Base-by-base conservation (phyloP, 345 rosid genomes). In the Dimocarpus longan region DNA sequence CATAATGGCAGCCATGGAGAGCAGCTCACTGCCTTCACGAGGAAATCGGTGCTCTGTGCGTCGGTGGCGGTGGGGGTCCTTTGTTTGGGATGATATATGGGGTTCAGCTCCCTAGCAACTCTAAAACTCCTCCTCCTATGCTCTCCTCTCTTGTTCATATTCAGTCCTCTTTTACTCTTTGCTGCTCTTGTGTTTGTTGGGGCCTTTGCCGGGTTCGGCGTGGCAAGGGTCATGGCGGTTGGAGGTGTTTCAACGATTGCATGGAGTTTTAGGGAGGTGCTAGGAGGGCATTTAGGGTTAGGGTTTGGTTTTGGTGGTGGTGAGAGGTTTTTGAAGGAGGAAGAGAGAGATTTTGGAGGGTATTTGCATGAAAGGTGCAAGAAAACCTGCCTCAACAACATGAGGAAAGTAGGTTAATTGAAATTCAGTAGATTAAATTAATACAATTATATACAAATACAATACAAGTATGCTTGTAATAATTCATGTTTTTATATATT, bases 111-210 rank as follows among this genome's bases (percentile, higher is more conserved):
- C 57, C 10, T 86, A 3, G 81, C 79, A n/a, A 72, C 90, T 0
- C 13, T 74, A 68, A 79, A 83, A 32, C 74, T 88, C 60, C 82
- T 88, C 16, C 74, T 86, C 8, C 28, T 80, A 43, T 69, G 24
- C 81, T 86, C 82, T n/a, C 91, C 88, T 24, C 71, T 84, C 37
- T 73, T 88, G 57, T 69, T 88, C 76, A 39, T 88, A 40, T 82
- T 85, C 83, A 78, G 78, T 68, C 90, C 90, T 32, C 78, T 86
- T 44, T 81, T 90, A 68, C 43, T 75, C 3, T 69, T 43, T 19
- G 76, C 79, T 22, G 68, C 76, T 1, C 79, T 77, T 39, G 52
- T 83, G 69, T 16, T 88, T 71, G 79, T 32, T n/a, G 76, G 68
- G 16, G 87, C 82, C 19, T 42, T 80, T 85, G 80, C 68, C 7